Conservation (phyloP, 2,329 filamentous ascomycete genomes). For the Bretziella fagacearum region DNA sequence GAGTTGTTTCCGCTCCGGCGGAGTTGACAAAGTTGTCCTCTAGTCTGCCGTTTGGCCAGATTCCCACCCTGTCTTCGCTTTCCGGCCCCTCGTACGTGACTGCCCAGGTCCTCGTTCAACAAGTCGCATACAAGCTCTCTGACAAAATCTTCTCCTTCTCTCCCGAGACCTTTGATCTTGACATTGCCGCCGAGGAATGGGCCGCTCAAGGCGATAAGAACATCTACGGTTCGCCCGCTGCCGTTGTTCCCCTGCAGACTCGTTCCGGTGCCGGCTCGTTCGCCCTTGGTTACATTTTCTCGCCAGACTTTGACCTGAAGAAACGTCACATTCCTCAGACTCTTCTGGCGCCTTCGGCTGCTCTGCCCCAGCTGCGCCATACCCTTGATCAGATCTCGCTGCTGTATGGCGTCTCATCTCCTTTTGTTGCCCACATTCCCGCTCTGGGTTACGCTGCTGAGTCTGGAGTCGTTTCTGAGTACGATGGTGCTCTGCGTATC, state of each 20-base stretch:
- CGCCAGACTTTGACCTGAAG: constrained; percentile 81
- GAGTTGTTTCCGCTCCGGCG: constrained; percentile 7
- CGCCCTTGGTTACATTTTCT: constrained; percentile 93
- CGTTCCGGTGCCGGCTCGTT: constrained; percentile 77
- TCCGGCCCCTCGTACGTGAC: constrained; percentile 83
- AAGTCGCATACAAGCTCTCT: constrained; percentile 85
- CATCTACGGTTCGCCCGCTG: constrained; percentile 62
- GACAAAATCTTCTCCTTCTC: constrained; percentile 98
- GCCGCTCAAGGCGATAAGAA: constrained; percentile 52
- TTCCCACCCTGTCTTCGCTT: constrained; percentile 42
- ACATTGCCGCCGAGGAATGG: constrained; percentile 70
- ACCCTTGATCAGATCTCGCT: constrained; percentile 81
- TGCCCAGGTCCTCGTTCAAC: constrained; percentile 83
- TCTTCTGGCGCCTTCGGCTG: constrained; percentile 71
- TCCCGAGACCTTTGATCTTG: constrained; percentile 80
- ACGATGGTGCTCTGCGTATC: constrained; percentile 59
- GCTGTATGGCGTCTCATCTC: constrained; percentile 80
- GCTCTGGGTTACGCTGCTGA: constrained; percentile 65
- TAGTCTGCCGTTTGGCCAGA: constrained; percentile 40
- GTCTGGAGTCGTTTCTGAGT: constrained; percentile 69
- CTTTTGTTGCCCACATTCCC: constrained; percentile 81
- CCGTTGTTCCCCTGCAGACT: constrained; percentile 68
- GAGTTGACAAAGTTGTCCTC: constrained; percentile 24
- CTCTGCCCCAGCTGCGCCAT: constrained; percentile 62
- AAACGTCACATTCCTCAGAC: constrained; percentile 87